A percentile compares a stretch with the other conserved stretches of the same genome.
phyloP scores from a whole-genome alignment of 306 rosid genomes.

The Prunus mume region DNA sequence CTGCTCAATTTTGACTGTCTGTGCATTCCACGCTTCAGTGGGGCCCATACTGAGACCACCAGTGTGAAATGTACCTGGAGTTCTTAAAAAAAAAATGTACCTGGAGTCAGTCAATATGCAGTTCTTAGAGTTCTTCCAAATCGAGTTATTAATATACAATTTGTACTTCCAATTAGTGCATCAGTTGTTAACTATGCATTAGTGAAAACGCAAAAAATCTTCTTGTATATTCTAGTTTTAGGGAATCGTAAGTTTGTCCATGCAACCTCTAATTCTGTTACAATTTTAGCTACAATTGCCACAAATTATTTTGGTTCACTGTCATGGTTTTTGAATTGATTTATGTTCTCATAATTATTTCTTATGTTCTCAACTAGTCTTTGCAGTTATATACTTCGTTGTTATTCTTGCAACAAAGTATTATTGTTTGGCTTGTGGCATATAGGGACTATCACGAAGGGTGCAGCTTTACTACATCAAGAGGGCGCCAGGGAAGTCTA shows the following conservation, averaged over 20 bases:
- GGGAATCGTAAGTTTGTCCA: neutral
- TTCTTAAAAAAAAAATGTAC: neutral
- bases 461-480: constrained; percentile 92
- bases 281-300: neutral
- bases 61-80: neutral
- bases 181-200: neutral
- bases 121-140: neutral
- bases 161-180: neutral
- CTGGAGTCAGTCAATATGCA: neutral
- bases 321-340: neutral
- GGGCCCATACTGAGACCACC: neutral
- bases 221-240: neutral
- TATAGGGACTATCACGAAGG: constrained; percentile 81
- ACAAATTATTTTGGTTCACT: neutral
- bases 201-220: neutral
- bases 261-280: neutral
- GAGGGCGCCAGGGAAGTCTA: constrained; percentile 97
- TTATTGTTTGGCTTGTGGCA: constrained; percentile 21
- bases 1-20: neutral
- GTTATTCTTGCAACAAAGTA: constrained; percentile 8
- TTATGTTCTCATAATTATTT: neutral
- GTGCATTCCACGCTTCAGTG: neutral
- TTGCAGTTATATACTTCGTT: neutral
- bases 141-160: neutral
- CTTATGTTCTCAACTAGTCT: neutral